Conservation (phyloP, 2,329 filamentous ascomycete species). For the Dothideomycetes sp. region DNA sequence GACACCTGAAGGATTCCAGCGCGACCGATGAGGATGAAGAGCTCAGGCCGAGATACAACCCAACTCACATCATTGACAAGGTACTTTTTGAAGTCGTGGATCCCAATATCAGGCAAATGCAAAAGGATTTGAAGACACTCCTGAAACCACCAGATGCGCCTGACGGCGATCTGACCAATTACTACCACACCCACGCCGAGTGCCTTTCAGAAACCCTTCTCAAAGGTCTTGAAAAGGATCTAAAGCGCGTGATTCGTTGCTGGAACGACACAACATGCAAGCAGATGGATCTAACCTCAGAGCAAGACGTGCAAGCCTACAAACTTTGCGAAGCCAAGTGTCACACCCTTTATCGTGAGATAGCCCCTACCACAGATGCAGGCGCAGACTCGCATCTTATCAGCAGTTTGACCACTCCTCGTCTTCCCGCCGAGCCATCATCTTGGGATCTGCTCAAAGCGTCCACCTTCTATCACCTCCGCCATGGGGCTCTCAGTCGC, state of each 20-base stretch:
- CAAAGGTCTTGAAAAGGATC: not conserved
- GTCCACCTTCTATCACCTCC: slow-evolving; percentile 26
- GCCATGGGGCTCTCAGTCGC: slow-evolving; percentile 9
- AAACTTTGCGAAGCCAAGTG: not conserved
- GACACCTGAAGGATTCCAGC: slow-evolving; percentile 23
- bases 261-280: too few species aligned
- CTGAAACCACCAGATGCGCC: not conserved
- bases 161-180: slow-evolving; percentile 3
- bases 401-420: slow-evolving; percentile 13
- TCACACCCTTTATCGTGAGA: too few species aligned
- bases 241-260: not conserved
- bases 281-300: too few species aligned
- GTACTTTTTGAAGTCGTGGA: slow-evolving; percentile 26
- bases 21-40: slow-evolving; percentile 5
- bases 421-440: slow-evolving; percentile 12
- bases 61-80: slow-evolving; percentile 49
- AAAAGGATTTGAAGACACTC: slow-evolving; percentile 8
- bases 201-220: not conserved
- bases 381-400: slow-evolving; percentile 12
- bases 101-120: slow-evolving; percentile 12
- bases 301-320: not conserved
- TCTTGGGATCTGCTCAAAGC: slow-evolving; percentile 37
- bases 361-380: slow-evolving; percentile 8
- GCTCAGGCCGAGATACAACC: slow-evolving; percentile 10
- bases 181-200: not conserved